Base-by-base conservation (phyloP, 139 green algal genomes). In the Picochlorum sp. region DNA sequence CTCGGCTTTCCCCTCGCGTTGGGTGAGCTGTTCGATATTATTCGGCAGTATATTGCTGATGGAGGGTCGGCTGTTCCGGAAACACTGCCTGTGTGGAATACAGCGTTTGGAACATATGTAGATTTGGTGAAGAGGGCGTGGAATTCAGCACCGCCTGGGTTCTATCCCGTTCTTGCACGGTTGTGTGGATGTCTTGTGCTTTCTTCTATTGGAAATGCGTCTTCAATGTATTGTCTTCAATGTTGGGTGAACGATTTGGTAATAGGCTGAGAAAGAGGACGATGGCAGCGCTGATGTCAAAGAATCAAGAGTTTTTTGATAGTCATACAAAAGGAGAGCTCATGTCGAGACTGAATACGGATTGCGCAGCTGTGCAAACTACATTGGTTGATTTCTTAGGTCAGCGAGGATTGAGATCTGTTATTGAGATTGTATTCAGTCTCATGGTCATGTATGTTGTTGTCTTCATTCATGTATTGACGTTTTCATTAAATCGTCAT, bases 361-460 rank as follows among this genome's bases (percentile, higher is more conserved):
- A 77, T 49, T 57, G 70, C 9, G 34, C 60, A 23, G 49, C 62
- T 51, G 55, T 77, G 37, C 70, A 77, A 23, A 61, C 20, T 15
- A 72, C 70, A 16, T 45, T 77, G 55, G 63, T 57, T 59, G 70
- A 77, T 26, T 71, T 72, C 10, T 38, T 77, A 3, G 70, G 70
- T 16, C 56, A 64, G 44, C 38, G 70, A 8, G 70, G 70, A 20
- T 58, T 72, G n/a, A 45, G 70, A 30, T 66, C 57, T 49, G 21
- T 77, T 37, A 55, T 77, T 38, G 70, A 77, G 21, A 62, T 72
- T 47, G 2, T 60, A 32, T 66, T 66, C 32, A 51, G 44, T 41
- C 26, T 76, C 49, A 1, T 47, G 4, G 28, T 76, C 21, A 72
- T 76, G 58, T 65, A 26, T 18, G 58, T 65, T 65, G n/a, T 1